phyloP scores from a whole-genome alignment of 495 filamentous ascomycete species.

The Xylaria telfairii region DNA sequence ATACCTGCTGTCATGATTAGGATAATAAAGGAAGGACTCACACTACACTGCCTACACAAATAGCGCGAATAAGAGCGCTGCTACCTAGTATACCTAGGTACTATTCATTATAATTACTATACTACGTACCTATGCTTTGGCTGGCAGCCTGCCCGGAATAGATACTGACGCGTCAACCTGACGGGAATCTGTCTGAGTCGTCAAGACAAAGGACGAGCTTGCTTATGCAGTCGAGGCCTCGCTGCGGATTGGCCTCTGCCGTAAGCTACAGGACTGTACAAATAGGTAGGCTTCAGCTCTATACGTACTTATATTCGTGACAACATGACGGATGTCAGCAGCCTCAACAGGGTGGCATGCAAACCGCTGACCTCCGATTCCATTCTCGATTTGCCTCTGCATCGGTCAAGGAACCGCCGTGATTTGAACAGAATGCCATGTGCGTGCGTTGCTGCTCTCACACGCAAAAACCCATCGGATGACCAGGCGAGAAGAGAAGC shows the following conservation, averaged over 20 bases:
- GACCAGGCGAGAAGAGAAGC: constrained; percentile 4
- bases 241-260: neutral
- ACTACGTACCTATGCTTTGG: too few relatives aligned
- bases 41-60: neutral
- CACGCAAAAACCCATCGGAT: neutral
- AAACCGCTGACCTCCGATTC: constrained; percentile 6
- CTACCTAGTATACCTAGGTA: too few relatives aligned
- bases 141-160: neutral
- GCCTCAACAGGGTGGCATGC: neutral
- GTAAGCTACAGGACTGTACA: too few relatives aligned
- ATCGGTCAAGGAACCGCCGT: constrained; percentile 11
- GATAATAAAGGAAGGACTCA: neutral
- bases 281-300: too few relatives aligned
- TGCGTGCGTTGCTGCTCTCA: neutral
- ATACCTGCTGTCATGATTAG: neutral
- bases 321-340: neutral
- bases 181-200: neutral
- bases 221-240: neutral
- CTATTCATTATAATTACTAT: too few relatives aligned
- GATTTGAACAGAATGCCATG: neutral
- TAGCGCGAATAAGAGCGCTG: neutral
- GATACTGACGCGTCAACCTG: neutral
- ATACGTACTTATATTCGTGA: neutral
- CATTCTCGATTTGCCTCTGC: constrained; percentile 8
- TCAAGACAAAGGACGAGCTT: neutral